Conservation (phyloP, 345 rosid genomes). For the Excoecaria agallocha region DNA sequence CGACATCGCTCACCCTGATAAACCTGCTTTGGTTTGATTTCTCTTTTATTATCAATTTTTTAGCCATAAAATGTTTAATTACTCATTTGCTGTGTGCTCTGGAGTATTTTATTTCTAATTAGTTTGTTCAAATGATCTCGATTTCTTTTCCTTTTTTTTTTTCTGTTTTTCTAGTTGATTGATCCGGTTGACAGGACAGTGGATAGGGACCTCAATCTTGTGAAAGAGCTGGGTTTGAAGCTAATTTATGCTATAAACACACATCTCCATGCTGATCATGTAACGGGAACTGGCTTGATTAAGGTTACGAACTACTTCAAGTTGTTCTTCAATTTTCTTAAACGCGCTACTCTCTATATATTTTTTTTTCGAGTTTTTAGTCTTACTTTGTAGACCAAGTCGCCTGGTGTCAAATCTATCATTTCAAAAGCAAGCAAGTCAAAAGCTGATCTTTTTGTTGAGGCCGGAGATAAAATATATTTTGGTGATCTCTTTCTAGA, state of each 20-base stretch:
- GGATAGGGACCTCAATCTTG: slow-evolving; percentile 72
- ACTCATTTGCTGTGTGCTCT: neutral
- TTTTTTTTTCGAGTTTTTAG: neutral
- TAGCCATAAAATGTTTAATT: neutral
- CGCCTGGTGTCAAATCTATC: slow-evolving; percentile 61
- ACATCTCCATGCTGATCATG: slow-evolving; percentile 97
- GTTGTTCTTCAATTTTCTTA: neutral
- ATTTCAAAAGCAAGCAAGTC: slow-evolving; percentile 79
- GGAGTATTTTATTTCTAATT: neutral
- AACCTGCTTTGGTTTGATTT: slow-evolving; percentile 67
- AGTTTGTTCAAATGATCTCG: neutral
- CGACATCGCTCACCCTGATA: slow-evolving; percentile 70
- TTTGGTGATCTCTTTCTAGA: slow-evolving; percentile 72
- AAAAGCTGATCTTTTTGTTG: slow-evolving; percentile 73
- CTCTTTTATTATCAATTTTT: neutral
- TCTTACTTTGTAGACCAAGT: slow-evolving; percentile 44
- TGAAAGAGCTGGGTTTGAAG: slow-evolving; percentile 71
- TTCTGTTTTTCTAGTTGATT: slow-evolving; percentile 53
- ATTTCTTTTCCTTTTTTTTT: neutral
- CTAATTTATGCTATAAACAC: slow-evolving; percentile 84
- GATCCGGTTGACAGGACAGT: slow-evolving; percentile 92
- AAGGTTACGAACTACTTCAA: slow-evolving; percentile 43
- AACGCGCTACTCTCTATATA: neutral
- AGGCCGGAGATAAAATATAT: slow-evolving; percentile 60
- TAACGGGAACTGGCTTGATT: slow-evolving; percentile 83